Conservation (phyloP, 768 basidiomycete species). For the Leccinum imitatum region DNA sequence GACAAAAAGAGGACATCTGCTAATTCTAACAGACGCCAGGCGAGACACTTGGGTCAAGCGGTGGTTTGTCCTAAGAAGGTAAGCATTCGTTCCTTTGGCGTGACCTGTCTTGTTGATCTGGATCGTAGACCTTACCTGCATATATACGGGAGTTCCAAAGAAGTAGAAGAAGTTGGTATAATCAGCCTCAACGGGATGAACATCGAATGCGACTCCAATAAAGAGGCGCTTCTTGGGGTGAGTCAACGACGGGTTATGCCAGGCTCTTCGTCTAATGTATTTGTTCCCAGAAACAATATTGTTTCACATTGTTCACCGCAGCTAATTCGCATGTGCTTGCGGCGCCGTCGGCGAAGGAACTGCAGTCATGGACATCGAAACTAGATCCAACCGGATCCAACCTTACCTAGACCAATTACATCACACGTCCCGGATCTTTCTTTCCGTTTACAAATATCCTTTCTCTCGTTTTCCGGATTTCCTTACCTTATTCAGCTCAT, state of each 20-base stretch:
- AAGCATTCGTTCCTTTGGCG: conserved; percentile 7
- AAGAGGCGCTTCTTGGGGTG: conserved; percentile 85
- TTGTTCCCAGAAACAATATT: conserved; percentile 65
- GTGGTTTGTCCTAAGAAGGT: conserved; percentile 90
- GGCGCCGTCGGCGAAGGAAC: conserved; percentile 78
- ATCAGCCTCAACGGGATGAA: conserved; percentile 84
- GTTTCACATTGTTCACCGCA: conserved; percentile 88
- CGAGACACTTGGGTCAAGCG: conserved; percentile 78
- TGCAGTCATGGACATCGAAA: conserved; percentile 81
- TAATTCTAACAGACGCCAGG: conserved; percentile 78
- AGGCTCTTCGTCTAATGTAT: conserved; percentile 4
- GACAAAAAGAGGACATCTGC: conserved; percentile 82
- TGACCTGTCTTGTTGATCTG: conserved; percentile 4
- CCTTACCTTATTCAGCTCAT: conserved; percentile 21
- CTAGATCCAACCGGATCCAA: conserved; percentile 77
- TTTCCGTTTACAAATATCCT: neutral
- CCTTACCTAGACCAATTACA: conserved; percentile 34
- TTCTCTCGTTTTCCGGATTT: conserved; percentile 1
- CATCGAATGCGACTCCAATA: conserved; percentile 81
- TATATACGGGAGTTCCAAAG: conserved; percentile 80
- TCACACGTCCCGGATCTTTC: neutral
- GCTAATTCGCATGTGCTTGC: conserved; percentile 91
- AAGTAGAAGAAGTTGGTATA: conserved; percentile 79
- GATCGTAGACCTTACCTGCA: conserved; percentile 79
- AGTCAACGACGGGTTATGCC: conserved; percentile 27